Evolutionary conservation across 1,139 yeast species (phyloP).

Genomic region (Debaryomycetaceae sp.): DNA sequence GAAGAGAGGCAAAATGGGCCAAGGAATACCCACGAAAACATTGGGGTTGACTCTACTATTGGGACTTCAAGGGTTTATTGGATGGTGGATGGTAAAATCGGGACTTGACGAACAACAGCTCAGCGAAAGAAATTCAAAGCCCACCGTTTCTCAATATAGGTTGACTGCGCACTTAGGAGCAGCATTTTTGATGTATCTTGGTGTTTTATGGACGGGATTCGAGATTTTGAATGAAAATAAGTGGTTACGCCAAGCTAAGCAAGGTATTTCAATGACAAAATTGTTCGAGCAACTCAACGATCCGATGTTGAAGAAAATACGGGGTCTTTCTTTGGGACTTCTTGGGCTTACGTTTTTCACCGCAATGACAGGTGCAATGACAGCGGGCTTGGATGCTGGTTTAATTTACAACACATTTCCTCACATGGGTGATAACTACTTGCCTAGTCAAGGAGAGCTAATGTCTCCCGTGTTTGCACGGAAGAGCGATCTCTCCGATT

Average conservation of each 20-base stretch:
- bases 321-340: constrained; percentile 52
- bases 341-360: constrained; percentile 74
- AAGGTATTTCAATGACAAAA: constrained; percentile 53
- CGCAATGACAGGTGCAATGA: constrained; percentile 96
- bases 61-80: constrained; percentile 92
- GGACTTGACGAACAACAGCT: constrained; percentile 85
- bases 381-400: constrained; percentile 98
- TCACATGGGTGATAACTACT: constrained; percentile 80
- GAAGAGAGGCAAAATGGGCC: constrained; percentile 59
- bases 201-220: constrained; percentile 87
- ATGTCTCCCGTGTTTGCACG: constrained; percentile 74
- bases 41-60: constrained; percentile 70
- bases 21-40: constrained; percentile 64
- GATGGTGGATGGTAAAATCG: constrained; percentile 99
- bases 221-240: constrained; percentile 76
- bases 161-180: constrained; percentile 93
- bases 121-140: constrained; percentile 78
- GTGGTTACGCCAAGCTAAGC: constrained; percentile 40
- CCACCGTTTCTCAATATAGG: constrained; percentile 95
- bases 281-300: constrained; percentile 49
- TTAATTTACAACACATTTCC: constrained; percentile 95
- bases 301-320: constrained; percentile 56
- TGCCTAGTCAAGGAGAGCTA: constrained; percentile 73
- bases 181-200: constrained; percentile 83
- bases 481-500: constrained; percentile 62